Percentiles rank a stretch among this genome's conserved stretches.
Conservation (phyloP, 495 filamentous ascomycete species). For the Penicillium diatomitis region DNA sequence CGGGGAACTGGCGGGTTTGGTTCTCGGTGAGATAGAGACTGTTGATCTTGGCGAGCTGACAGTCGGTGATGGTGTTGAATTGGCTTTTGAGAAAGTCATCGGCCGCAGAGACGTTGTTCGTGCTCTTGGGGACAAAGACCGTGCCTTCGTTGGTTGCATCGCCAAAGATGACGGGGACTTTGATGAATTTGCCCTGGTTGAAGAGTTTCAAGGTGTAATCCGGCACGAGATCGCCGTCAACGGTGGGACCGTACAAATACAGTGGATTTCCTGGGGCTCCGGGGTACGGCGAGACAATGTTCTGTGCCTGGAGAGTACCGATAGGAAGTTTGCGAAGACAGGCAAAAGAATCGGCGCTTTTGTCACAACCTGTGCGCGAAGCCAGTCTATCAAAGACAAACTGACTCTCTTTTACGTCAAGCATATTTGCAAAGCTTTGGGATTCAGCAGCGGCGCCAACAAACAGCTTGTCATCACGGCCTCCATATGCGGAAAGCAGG, state of each 20-base stretch:
- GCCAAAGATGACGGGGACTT: conserved; percentile 61
- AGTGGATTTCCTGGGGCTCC: conserved; percentile 37
- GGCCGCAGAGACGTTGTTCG: conserved; percentile 36
- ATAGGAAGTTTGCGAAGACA: conserved; percentile 49
- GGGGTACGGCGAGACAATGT: conserved; percentile 47
- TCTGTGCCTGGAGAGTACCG: conserved; percentile 41
- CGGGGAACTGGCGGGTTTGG: conserved; percentile 31
- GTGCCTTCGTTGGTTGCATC: conserved; percentile 66
- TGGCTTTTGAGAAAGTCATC: conserved; percentile 52
- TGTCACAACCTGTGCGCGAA: conserved; percentile 44
- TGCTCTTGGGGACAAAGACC: conserved; percentile 46
- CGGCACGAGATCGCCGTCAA: conserved; percentile 50
- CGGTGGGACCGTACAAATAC: conserved; percentile 49
- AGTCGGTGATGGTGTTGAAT: conserved; percentile 46
- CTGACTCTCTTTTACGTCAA: conserved; percentile 51
- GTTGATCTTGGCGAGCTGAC: conserved; percentile 48
- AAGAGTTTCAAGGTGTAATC: conserved; percentile 54
- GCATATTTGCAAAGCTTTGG: conserved; percentile 53
- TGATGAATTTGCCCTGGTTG: conserved; percentile 50
- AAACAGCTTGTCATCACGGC: conserved; percentile 47
- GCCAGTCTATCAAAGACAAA: conserved; percentile 57
- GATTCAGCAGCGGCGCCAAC: conserved; percentile 56
- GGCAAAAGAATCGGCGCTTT: conserved; percentile 37
- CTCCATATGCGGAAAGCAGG: conserved; percentile 56
- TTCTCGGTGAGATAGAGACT: conserved; percentile 45